A percentile compares a stretch with the other conserved stretches of the same genome.
Conservation (phyloP, 306 rosid genomes). For the Vigna reflexopilosa region DNA sequence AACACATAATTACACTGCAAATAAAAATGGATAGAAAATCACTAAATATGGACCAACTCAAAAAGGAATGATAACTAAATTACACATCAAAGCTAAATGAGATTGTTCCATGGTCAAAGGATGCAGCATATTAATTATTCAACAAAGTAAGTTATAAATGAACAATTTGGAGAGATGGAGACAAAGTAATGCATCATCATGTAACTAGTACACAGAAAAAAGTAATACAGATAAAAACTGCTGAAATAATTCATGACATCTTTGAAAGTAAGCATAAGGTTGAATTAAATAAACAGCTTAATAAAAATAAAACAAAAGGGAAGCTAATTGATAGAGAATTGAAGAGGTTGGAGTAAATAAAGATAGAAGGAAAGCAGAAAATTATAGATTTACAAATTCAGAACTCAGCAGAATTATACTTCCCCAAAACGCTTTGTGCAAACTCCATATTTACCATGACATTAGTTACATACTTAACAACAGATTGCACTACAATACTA, state of each 20-base stretch:
- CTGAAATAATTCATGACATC: slow-evolving; percentile 12
- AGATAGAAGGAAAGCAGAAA: background rate
- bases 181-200: slow-evolving; percentile 32
- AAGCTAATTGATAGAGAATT: slow-evolving; percentile 9
- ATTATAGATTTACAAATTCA: slow-evolving; percentile 17
- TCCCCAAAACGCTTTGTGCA: slow-evolving; percentile 9
- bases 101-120: slow-evolving; percentile 31
- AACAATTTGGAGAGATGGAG: slow-evolving; percentile 28
- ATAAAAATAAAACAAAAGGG: slow-evolving; percentile 31
- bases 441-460: background rate
- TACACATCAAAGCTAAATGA: slow-evolving; percentile 38
- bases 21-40: slow-evolving; percentile 42
- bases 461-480: slow-evolving; percentile 18
- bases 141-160: slow-evolving; percentile 29
- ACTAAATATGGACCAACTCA: slow-evolving; percentile 37
- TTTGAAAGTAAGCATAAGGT: slow-evolving; percentile 29
- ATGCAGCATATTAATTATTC: slow-evolving; percentile 15
- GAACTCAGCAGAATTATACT: slow-evolving; percentile 13
- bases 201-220: slow-evolving; percentile 2
- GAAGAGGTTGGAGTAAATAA: background rate
- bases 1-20: slow-evolving; percentile 86
- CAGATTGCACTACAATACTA: slow-evolving; percentile 19
- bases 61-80: slow-evolving; percentile 30
- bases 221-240: slow-evolving; percentile 19
- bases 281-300: slow-evolving; percentile 23